Evolutionary conservation across 768 basidiomycete species (phyloP).

Genomic region (Agrocybe chaxingu): DNA sequence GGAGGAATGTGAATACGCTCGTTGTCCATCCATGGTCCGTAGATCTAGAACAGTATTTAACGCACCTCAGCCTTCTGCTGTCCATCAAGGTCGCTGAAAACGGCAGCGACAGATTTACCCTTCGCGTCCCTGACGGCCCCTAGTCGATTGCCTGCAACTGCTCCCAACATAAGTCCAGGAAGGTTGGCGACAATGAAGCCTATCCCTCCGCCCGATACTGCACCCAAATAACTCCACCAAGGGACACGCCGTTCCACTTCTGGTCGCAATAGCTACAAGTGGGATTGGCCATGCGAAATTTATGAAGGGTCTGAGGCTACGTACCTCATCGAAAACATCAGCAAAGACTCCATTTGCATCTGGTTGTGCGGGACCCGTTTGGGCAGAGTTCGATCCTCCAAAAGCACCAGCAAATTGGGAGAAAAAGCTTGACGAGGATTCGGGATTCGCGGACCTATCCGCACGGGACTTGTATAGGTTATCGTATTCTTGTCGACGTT

Average conservation of each 20-base stretch:
- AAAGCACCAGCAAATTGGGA: constrained; percentile 74
- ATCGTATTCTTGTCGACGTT: constrained; percentile 73
- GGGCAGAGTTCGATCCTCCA: constrained; percentile 27
- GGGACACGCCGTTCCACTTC: constrained; percentile 71
- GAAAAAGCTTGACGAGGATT: constrained; percentile 74
- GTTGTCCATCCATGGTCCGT: background rate
- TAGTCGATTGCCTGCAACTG: constrained; percentile 84
- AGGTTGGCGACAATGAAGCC: constrained; percentile 70
- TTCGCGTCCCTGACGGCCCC: constrained; percentile 93
- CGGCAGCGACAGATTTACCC: constrained; percentile 87
- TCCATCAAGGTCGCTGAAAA: constrained; percentile 74
- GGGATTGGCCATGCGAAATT: background rate
- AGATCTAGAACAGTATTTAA: constrained; percentile 2
- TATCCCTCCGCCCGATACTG: constrained; percentile 66
- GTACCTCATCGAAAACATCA: constrained; percentile 88
- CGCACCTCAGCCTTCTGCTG: constrained; percentile 85
- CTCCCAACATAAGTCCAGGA: constrained; percentile 84
- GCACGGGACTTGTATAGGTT: constrained; percentile 53
- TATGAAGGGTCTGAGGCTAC: constrained; percentile 10
- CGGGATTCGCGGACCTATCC: constrained; percentile 60
- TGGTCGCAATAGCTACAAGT: constrained; percentile 64
- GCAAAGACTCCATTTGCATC: constrained; percentile 82
- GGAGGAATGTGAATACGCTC: background rate
- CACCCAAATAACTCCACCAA: constrained; percentile 78
- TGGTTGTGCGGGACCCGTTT: constrained; percentile 46